Evolutionary conservation across 768 basidiomycete genomes (phyloP), one percentile per base, ranked within the genome.

Genomic region (Porphyrellus cyaneotinctus): DNA sequence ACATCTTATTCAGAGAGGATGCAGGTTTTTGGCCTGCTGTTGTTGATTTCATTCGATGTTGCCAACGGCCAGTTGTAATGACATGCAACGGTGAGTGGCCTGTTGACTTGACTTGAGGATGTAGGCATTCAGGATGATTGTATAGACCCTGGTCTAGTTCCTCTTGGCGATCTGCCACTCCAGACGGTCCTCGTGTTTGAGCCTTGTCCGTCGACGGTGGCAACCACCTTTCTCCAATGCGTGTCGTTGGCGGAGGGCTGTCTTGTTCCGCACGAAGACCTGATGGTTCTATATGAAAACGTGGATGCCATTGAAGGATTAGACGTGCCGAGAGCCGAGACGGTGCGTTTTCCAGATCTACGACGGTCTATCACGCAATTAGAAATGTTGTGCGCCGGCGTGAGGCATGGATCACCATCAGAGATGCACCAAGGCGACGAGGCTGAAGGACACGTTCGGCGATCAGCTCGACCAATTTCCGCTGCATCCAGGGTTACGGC

Each of bases 81-180:
- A 98, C 95, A 49, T 98, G 97, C 70, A 97, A 95, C 61, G 94
- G 95, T 94, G 63, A 68, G 63, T 20, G n/a, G n/a, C n/a, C n/a
- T n/a, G 31, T 42, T 37, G 53, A 52, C 51, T 57, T 55, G 33
- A 26, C 24, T 61, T 5, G 36, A 46, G 59, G 59, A 39, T 39
- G 37, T 43, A 28, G 38, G 53, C 26, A 53, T 49, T 53, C 20
- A 52, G 53, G 51, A 57, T 6, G 38, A 23, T 33, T 43, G 28
- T 37, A 28, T 65, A 93, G 93, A 95, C 75, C 66, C 79, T 17
- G 78, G 81, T 7, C 73, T 87, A 42, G 78, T 97, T 28, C 95
- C 95, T 4, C 63, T 79, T 36, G 65, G 68, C 13, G 84, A 87
- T 51, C 80, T 99, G 35, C 88, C 93, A 8, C 68, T 95, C 18